phyloP scores from a whole-genome alignment of 2,329 filamentous ascomycete species.

The Trichoderma sp. region DNA sequence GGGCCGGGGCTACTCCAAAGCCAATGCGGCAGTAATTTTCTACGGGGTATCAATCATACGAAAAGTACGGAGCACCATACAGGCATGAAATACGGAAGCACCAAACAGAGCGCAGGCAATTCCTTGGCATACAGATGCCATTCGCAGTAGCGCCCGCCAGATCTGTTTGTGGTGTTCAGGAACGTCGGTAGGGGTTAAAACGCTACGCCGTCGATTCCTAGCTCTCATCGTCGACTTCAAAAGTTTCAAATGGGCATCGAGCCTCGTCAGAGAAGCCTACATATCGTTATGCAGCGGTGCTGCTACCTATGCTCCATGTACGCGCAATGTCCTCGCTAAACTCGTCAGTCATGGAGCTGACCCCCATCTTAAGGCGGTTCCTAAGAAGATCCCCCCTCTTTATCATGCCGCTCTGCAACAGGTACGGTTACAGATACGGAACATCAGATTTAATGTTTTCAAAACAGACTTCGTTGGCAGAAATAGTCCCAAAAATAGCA shows the following conservation, averaged over 20 bases:
- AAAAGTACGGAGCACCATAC: background rate
- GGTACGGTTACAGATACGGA: background rate
- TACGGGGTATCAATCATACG: background rate
- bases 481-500: background rate
- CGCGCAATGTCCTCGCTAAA: background rate
- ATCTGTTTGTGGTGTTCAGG: constrained; percentile 2
- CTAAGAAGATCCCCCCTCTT: background rate
- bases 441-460: background rate
- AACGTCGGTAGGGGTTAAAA: background rate
- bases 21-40: constrained; percentile 1
- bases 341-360: background rate
- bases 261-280: background rate
- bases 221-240: background rate
- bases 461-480: background rate
- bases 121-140: background rate
- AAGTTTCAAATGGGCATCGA: background rate
- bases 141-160: background rate
- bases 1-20: background rate
- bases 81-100: background rate
- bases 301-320: background rate
- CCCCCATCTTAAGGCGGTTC: background rate
- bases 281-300: background rate
- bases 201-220: background rate
- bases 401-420: constrained; percentile 5
- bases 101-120: background rate